Evolutionary conservation across 148 eudicot species (phyloP), one percentile per base, ranked within the genome.

Genomic region (Hydrangea macrophylla): DNA sequence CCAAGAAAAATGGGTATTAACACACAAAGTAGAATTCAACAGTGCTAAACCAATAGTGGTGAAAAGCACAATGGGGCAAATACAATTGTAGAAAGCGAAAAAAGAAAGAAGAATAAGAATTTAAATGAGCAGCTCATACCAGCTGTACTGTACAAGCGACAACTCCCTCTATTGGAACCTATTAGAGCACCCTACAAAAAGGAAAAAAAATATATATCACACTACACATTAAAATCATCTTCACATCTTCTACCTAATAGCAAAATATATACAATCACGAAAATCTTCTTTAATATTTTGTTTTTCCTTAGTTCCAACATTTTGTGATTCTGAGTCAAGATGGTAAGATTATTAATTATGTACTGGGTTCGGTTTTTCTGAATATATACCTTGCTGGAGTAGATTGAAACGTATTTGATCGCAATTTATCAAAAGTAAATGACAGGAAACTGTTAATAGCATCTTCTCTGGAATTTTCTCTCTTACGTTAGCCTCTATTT

Each of bases 161-260:
- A 94, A 48, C 70, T 82, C 48, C 98, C 98, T 71, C 84, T 86
- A 64, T 90, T 96, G 25, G 90, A 80, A 70, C 98, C 98, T 30
- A 94, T 79, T 32, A 83, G 72, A 48, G 92, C 98, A 75, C 95
- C 90, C 98, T 93, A 71, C 81, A 75, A 28, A 44, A 15, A 69
- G 20, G 31, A 32, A 44, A 32, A 57, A 65, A 60, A 60, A 13
- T n/a, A 62, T n/a, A 51, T 7, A 35, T 67, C n/a, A n/a, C n/a
- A 67, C 17, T 65, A 27, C 12, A 37, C 60, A 51, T 11, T 32
- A 37, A n/a, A 55, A 9, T 42, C n/a, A 37, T 37, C 24, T 32
- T 48, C n/a, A 15, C 17, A 12, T 44, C 51, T 44, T 44, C n/a
- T 44, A 7, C 12, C 17, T 2, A 48, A 48, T 15, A 48, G 6